Evolutionary conservation across 1,284 basidiomycete genomes (phyloP).

Genomic region (Melampsora larici-populina): DNA sequence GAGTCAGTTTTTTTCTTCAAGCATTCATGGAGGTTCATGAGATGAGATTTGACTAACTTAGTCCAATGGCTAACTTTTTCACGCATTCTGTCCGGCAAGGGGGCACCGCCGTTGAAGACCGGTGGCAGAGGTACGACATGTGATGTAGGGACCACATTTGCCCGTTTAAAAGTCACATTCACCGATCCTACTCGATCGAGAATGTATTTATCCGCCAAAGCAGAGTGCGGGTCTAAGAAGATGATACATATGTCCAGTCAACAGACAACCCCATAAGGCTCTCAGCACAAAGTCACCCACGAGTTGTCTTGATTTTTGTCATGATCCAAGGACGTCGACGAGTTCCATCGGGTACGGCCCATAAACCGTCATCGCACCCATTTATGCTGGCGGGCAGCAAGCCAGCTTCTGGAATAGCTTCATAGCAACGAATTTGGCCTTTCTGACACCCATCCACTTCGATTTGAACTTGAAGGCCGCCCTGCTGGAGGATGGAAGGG

Average conservation of each 20-base stretch:
- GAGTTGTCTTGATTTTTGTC: slow-evolving; percentile 37
- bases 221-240: slow-evolving; percentile 37
- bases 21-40: neutral
- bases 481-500: slow-evolving; percentile 13
- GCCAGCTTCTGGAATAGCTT: slow-evolving; percentile 17
- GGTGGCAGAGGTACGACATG: slow-evolving; percentile 33
- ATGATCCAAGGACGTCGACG: slow-evolving; percentile 42
- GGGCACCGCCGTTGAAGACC: slow-evolving; percentile 35
- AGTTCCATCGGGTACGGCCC: slow-evolving; percentile 43
- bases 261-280: neutral
- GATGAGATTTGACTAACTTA: slow-evolving; percentile 2
- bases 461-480: slow-evolving; percentile 38
- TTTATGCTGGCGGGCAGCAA: slow-evolving; percentile 17
- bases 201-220: slow-evolving; percentile 38
- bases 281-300: slow-evolving; percentile 4
- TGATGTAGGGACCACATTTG: slow-evolving; percentile 36
- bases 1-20: neutral
- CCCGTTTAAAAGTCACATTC: slow-evolving; percentile 22
- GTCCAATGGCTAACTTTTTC: slow-evolving; percentile 42
- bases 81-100: slow-evolving; percentile 38
- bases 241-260: neutral
- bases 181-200: slow-evolving; percentile 40
- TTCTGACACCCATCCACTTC: slow-evolving; percentile 42
- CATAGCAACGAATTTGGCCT: slow-evolving; percentile 37
- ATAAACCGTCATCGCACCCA: slow-evolving; percentile 36